Conservation (phyloP, 129 eudicot species). For the Helianthus tuberosus region DNA sequence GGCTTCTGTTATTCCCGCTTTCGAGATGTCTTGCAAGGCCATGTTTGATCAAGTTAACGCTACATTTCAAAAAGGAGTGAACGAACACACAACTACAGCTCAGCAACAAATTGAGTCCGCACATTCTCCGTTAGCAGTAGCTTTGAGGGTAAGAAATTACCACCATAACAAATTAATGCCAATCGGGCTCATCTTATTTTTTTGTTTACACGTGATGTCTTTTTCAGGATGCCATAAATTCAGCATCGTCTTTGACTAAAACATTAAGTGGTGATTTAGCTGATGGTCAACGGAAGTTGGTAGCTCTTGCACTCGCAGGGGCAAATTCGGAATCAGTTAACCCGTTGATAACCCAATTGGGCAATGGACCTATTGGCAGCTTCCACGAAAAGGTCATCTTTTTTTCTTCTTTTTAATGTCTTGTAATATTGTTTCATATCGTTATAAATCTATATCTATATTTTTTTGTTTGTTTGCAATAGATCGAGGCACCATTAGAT, state of each 20-base stretch:
- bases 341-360: slow-evolving; percentile 62
- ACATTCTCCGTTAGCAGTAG: slow-evolving; percentile 69
- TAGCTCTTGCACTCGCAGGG: slow-evolving; percentile 83
- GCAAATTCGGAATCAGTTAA: slow-evolving; percentile 65
- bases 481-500: slow-evolving; percentile 84
- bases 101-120: slow-evolving; percentile 84
- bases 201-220: neutral
- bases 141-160: slow-evolving; percentile 68
- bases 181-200: neutral
- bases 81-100: slow-evolving; percentile 68
- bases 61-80: slow-evolving; percentile 91
- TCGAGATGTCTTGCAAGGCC: slow-evolving; percentile 92
- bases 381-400: slow-evolving; percentile 80
- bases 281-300: slow-evolving; percentile 87
- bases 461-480: slow-evolving; percentile 20
- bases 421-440: neutral
- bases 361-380: slow-evolving; percentile 83
- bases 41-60: slow-evolving; percentile 97
- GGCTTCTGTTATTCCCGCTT: slow-evolving; percentile 87
- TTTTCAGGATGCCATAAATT: slow-evolving; percentile 80
- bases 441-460: neutral
- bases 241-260: slow-evolving; percentile 86
- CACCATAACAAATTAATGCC: neutral
- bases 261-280: slow-evolving; percentile 78
- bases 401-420: neutral